phyloP scores from a whole-genome alignment of 2,329 filamentous ascomycete species.

The Chrysoporthe austroafricana region DNA sequence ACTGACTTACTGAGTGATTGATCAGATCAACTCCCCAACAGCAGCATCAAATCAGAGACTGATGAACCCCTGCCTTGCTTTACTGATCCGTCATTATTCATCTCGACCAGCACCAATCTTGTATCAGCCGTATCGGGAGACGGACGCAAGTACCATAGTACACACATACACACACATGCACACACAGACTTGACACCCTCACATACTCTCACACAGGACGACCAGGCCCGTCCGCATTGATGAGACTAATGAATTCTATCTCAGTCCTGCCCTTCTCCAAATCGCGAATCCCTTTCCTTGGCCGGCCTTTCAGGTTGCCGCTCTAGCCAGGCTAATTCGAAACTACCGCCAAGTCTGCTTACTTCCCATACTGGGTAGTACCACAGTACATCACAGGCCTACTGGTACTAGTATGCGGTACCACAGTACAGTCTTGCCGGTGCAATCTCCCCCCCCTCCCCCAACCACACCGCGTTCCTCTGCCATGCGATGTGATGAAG shows the following conservation, averaged over 20 bases:
- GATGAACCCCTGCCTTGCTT: not conserved
- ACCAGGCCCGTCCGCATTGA: too few species aligned
- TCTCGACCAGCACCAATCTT: not conserved
- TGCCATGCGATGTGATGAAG: not conserved
- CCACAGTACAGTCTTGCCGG: too few species aligned
- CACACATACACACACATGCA: too few species aligned
- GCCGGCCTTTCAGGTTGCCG: conserved; percentile 3
- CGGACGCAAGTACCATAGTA: not conserved
- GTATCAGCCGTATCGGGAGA: not conserved
- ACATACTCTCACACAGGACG: not conserved
- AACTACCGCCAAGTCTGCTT: not conserved
- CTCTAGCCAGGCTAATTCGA: conserved; percentile 4
- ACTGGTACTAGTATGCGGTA: not conserved
- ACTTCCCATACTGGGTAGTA: not conserved
- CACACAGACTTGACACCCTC: not conserved
- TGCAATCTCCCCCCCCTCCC: not conserved
- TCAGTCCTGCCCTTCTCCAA: not conserved
- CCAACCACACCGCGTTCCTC: not conserved
- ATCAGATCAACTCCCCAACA: not conserved
- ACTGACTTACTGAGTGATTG: conserved; percentile 2
- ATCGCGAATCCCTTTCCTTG: conserved; percentile 1
- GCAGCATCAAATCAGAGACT: not conserved
- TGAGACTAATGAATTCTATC: too few species aligned
- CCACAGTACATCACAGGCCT: not conserved
- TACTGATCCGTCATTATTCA: conserved; percentile 2